phyloP scores from a whole-genome alignment of 139 green algal species.

The Nannochloris sp. region DNA sequence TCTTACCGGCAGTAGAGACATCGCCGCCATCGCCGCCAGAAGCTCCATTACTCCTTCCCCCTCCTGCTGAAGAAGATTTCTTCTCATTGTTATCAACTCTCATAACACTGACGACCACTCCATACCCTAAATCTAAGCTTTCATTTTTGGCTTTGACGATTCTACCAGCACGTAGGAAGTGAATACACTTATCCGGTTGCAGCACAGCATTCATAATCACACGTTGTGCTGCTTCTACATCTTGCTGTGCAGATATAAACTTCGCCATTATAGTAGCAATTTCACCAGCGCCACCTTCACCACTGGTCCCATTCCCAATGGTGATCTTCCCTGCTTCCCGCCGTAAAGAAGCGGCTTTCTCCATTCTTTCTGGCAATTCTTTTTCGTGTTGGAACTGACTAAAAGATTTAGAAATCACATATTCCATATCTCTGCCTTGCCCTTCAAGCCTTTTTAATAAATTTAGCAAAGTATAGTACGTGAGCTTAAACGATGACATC shows the following conservation, averaged over 20 bases:
- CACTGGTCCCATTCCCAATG: conserved; percentile 11
- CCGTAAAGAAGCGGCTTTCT: conserved; percentile 9
- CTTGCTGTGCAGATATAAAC: not conserved
- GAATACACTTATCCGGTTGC: conserved; percentile 50
- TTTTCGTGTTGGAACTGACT: conserved; percentile 89
- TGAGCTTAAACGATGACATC: conserved; percentile 72
- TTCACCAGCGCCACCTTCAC: not conserved
- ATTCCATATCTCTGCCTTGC: conserved; percentile 66
- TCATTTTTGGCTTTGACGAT: conserved; percentile 45
- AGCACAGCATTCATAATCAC: conserved; percentile 29
- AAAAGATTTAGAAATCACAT: conserved; percentile 86
- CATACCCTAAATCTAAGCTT: conserved; percentile 73
- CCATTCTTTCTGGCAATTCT: conserved; percentile 30
- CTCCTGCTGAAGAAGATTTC: too few relatives aligned
- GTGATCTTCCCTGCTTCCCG: conserved; percentile 11
- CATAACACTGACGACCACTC: conserved; percentile 58
- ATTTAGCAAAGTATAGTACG: conserved; percentile 94
- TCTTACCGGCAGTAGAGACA: too few relatives aligned
- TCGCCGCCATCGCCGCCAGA: too few relatives aligned
- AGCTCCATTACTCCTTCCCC: too few relatives aligned
- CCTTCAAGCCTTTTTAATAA: conserved; percentile 73
- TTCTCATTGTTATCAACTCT: conserved; percentile 1
- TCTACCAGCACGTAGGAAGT: conserved; percentile 72
- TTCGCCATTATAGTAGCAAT: conserved; percentile 3
- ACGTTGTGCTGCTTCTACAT: conserved; percentile 13